Evolutionary conservation across 768 basidiomycete genomes (phyloP), one percentile per base, ranked within the genome.

Genomic region (Termitomyces sp.): DNA sequence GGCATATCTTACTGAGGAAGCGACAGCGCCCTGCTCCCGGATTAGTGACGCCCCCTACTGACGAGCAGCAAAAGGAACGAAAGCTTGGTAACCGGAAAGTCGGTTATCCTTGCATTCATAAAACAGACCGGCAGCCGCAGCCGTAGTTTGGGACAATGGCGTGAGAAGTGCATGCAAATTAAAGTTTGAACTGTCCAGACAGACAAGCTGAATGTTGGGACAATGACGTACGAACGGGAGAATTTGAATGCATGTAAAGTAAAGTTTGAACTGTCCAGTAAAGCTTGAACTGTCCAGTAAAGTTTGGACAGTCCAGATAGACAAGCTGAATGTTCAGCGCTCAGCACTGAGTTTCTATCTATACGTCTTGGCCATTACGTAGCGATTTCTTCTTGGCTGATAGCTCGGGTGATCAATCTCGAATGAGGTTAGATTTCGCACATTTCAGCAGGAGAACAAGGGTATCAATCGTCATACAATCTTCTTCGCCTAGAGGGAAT

Each of bases 1-100:
- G 81, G 37, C 78, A 76, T 4, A 87, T 62, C 20, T 75, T 76
- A 61, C 79, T 80, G 55, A 87, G 72, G 61, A 81, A 85, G 12
- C 76, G 32, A 80, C 76, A 0, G 75, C 61, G 4, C 71, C 75
- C 5, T 74, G 66, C 14, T 81, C 74, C 2, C 63, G 47, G 29
- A 83, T 75, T 49, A 69, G 67, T 18, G 83, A 85, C 0, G 81
- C 75, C 0, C n/a, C 84, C 85, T 60, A 85, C 68, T 16, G 75
- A 75, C 12, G 87, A 68, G 14, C 63, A 60, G 50, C 63, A 59
- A 20, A 79, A 70, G 20, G 58, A 60, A 34, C 65, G 48, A 65
- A 79, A 76, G 2, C 66, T 67, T 16, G 63, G 61, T 43, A 64
- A 60, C n/a, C 18, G 46, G 61, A 29, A 66, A 63, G 22, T 76